These are phyloP conservation scores for Hordeum marinum DNA, from an alignment of 176 grass and related monocot species.

Conservation along the genomic window DNA sequence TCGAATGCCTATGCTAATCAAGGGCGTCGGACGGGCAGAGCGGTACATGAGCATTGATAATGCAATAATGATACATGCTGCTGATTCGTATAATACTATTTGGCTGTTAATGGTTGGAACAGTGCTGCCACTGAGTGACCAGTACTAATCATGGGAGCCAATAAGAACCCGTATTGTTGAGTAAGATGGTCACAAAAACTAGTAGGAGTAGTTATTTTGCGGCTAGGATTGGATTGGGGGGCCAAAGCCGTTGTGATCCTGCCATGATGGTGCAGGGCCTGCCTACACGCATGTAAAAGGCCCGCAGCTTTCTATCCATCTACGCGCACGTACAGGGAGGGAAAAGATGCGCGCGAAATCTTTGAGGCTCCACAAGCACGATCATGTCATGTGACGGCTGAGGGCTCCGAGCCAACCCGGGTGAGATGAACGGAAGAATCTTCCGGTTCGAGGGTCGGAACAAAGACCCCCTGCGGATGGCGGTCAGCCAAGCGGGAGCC, in stretches of 20 bases:
- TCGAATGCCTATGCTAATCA: conserved; percentile 19
- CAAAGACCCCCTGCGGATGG: conserved; percentile 14
- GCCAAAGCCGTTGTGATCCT: background rate
- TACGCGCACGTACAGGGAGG: background rate
- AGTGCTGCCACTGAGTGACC: background rate
- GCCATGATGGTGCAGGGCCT: background rate
- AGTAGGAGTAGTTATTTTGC: no score
- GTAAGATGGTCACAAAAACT: background rate
- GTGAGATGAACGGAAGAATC: conserved; percentile 37
- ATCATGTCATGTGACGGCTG: conserved; percentile 35
- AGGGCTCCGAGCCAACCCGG: background rate
- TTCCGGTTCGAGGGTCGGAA: conserved; percentile 26
- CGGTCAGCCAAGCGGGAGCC: background rate
- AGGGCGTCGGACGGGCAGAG: conserved; percentile 13
- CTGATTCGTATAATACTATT: background rate
- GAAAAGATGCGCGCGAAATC: background rate
- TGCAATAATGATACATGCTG: background rate
- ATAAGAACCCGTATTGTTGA: background rate
- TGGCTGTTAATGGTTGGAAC: background rate
- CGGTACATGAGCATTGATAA: conserved; percentile 15
- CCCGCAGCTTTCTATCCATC: background rate
- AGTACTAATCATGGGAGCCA: background rate
- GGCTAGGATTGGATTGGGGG: background rate
- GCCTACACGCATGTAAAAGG: background rate
- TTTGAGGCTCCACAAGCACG: background rate